Evolutionary conservation across 768 basidiomycete species (phyloP), one percentile per base, ranked within the genome.

Genomic region (Tulasnella sp.): DNA sequence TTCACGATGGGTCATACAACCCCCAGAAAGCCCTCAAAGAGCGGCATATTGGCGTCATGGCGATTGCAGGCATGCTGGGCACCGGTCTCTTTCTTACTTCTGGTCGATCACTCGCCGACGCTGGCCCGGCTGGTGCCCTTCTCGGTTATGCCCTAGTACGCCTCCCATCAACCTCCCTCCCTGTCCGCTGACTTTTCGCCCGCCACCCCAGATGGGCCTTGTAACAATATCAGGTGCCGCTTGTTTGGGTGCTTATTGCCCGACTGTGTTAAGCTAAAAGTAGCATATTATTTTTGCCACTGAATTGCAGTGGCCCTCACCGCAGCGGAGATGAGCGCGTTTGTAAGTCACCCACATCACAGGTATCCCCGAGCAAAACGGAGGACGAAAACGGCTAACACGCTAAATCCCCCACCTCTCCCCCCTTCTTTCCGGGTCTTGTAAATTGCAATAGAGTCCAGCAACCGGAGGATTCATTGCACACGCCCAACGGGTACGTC

Each of bases 11-110:
- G n/a, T n/a, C n/a, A n/a, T n/a, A n/a, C n/a, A n/a, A n/a, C n/a
- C n/a, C n/a, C n/a, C n/a, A n/a, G n/a, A n/a, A n/a, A n/a, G n/a
- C n/a, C 6, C 57, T 60, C 15, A 41, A 39, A 39, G 49, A 50
- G 36, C 39, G 59, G 19, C 59, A 60, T 29, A 46, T 60, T 34
- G 57, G 41, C 15, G 49, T 60, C 9, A 41, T 56, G 25, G 37
- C 55, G 12, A 34, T 60, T 17, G 29, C 41, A 21, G 59, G 59
- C n/a, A 60, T 60, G 59, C 36, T 60, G 29, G 59, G 59, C 8
- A 52, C 50, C 12, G 59, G 59, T 11, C 39, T 60, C 15, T 60
- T 60, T 29, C 46, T 60, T 19, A 32, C 57, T 5, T 52, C 49
- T 41, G 59, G 59, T 4, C 8, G 15, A 14, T 39, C 59, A 19